Percentiles rank a stretch among this genome's conserved stretches.
phyloP scores from a whole-genome alignment of 78 protist genomes.

The Bodo saltans region DNA sequence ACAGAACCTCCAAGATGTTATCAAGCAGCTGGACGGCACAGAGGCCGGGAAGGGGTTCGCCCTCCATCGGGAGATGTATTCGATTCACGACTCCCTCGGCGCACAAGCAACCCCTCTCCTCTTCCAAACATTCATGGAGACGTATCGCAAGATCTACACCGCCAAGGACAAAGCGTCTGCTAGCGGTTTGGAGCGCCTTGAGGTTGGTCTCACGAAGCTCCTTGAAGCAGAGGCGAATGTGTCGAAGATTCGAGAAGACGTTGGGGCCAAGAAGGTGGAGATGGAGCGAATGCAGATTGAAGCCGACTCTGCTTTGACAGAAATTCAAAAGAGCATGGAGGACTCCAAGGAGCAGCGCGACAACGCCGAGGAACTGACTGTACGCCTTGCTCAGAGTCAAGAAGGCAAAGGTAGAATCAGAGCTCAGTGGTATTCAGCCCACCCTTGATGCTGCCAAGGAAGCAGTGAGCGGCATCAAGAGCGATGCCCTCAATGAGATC shows the following conservation, averaged over 20 bases:
- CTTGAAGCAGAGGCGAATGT: constrained; percentile 49
- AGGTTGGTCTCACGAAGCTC: constrained; percentile 49
- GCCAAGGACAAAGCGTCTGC: neutral
- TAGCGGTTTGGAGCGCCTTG: constrained; percentile 1
- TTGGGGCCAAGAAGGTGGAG: constrained; percentile 31
- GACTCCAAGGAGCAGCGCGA: constrained; percentile 17
- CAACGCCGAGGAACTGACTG: constrained; percentile 45
- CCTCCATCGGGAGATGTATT: neutral
- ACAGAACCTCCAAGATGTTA: neutral
- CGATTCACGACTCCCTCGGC: constrained; percentile 8
- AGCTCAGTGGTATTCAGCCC: constrained; percentile 56
- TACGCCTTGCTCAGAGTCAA: neutral
- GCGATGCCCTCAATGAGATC: constrained; percentile 54
- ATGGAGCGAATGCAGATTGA: constrained; percentile 49
- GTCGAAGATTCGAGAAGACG: constrained; percentile 36
- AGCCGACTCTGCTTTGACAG: constrained; percentile 52
- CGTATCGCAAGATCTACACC: neutral
- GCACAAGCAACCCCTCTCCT: neutral
- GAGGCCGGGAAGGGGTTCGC: neutral
- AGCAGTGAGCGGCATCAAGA: constrained; percentile 50
- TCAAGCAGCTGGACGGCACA: neutral
- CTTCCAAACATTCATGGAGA: neutral
- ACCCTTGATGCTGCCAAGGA: constrained; percentile 54
- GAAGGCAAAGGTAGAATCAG: constrained; percentile 37
- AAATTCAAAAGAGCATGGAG: constrained; percentile 52